phyloP scores from a whole-genome alignment of 345 rosid species.

The Litchi chinensis region DNA sequence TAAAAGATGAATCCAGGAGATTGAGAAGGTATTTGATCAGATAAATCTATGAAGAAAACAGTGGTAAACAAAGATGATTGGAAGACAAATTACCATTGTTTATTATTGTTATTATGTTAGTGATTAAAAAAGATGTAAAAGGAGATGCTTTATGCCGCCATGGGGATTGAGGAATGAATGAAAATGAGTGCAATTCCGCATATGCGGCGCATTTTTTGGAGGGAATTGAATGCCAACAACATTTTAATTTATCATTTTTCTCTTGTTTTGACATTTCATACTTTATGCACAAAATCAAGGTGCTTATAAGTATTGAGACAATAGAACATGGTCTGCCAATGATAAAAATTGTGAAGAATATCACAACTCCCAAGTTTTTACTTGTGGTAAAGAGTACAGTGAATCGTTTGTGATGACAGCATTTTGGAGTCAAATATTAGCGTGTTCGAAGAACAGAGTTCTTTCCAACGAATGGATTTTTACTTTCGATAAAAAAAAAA shows the following conservation, averaged over 20 bases:
- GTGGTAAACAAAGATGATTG: not conserved
- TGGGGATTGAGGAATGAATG: not conserved
- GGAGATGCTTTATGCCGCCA: too few species aligned
- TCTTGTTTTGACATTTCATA: not conserved
- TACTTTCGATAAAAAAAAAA: too few species aligned
- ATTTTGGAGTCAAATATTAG: too few species aligned
- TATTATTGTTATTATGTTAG: not conserved
- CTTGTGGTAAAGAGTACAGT: not conserved
- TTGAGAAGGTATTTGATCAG: not conserved
- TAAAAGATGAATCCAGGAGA: not conserved
- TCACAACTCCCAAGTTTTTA: not conserved
- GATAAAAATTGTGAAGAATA: not conserved
- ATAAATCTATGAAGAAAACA: not conserved
- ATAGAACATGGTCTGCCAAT: not conserved
- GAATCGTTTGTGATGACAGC: not conserved
- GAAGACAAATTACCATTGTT: not conserved
- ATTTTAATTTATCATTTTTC: too few species aligned
- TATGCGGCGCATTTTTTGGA: conserved; percentile 22
- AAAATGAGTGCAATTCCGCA: conserved; percentile 7
- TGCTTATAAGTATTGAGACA: not conserved
- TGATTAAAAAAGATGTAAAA: not conserved
- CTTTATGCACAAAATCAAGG: conserved; percentile 3
- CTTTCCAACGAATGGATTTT: too few species aligned
- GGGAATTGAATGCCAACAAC: not conserved
- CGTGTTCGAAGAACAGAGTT: not conserved